Conservation (phyloP, 164 flowering plant species). For the Vitis vinifera region DNA sequence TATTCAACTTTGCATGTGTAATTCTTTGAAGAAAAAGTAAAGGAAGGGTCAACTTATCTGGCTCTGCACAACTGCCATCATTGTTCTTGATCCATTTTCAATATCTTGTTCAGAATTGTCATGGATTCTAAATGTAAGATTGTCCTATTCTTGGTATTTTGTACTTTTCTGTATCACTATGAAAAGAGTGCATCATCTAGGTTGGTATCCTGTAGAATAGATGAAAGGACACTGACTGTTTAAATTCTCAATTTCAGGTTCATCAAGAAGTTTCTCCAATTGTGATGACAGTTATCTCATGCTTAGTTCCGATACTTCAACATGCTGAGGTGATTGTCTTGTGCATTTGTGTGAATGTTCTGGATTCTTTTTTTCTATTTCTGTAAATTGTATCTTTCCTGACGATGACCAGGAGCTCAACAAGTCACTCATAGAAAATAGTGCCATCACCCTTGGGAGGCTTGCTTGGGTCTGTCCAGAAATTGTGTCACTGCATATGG, state of each 20-base stretch:
- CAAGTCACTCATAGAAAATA: constrained; percentile 89
- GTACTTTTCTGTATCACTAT: too few relatives aligned
- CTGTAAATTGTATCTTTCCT: constrained; percentile 8
- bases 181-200: too few relatives aligned
- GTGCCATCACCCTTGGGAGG: constrained; percentile 97
- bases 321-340: constrained; percentile 69
- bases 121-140: too few relatives aligned
- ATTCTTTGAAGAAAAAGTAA: too few relatives aligned
- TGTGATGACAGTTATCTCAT: constrained; percentile 70
- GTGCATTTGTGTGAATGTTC: background rate
- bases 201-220: too few relatives aligned
- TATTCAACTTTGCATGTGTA: too few relatives aligned
- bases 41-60: too few relatives aligned
- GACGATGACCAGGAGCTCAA: constrained; percentile 64
- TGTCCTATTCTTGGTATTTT: background rate
- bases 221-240: too few relatives aligned
- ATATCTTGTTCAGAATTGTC: too few relatives aligned
- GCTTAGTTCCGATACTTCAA: constrained; percentile 82
- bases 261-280: constrained; percentile 83
- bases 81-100: too few relatives aligned
- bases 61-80: too few relatives aligned
- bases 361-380: background rate
- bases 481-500: constrained; percentile 94
- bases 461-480: constrained; percentile 97
- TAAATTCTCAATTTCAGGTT: constrained; percentile 51